These are phyloP conservation scores for Dryadomyces quercivorus DNA, from an alignment of 2,329 filamentous ascomycete genomes.

Conservation along the genomic window DNA sequence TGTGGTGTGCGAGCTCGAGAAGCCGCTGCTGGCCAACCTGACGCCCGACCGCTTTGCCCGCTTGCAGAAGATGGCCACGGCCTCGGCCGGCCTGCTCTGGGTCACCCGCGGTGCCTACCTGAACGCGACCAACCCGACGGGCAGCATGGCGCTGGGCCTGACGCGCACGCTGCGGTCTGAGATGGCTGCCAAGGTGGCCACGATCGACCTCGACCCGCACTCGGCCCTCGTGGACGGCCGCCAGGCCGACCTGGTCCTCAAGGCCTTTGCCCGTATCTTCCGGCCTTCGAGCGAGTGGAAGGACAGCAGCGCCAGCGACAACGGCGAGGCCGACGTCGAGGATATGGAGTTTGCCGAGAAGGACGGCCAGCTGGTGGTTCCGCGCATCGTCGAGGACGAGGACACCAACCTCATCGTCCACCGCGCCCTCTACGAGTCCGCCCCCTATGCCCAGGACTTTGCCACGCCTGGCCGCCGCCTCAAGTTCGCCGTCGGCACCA, in stretches of 20 bases:
- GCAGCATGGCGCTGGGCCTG: conserved; percentile 33
- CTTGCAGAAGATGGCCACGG: conserved; percentile 23
- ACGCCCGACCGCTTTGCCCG: conserved; percentile 24
- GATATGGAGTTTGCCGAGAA: conserved; percentile 31
- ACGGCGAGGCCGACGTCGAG: conserved; percentile 14
- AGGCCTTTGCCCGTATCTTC: neutral
- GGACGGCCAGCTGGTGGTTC: conserved; percentile 25
- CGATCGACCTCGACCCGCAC: conserved; percentile 24
- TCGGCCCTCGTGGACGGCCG: neutral
- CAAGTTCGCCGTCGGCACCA: neutral
- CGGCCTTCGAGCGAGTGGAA: conserved; percentile 21
- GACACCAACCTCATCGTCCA: conserved; percentile 29
- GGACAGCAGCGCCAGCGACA: conserved; percentile 17
- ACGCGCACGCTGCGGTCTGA: conserved; percentile 34
- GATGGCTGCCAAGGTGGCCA: conserved; percentile 29
- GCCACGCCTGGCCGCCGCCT: conserved; percentile 17
- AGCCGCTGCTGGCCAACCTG: conserved; percentile 28
- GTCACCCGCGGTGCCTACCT: conserved; percentile 26
- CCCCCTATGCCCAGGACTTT: conserved; percentile 18
- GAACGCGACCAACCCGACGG: conserved; percentile 22
- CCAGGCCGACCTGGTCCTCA: too few relatives aligned
- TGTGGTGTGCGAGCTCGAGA: conserved; percentile 31
- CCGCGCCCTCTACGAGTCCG: conserved; percentile 6
- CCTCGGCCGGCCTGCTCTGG: conserved; percentile 26
- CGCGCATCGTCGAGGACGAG: conserved; percentile 19